Evolutionary conservation across 2,329 filamentous ascomycete genomes (phyloP), one percentile per base, ranked within the genome.

Genomic region (Lizonia empirigonia): DNA sequence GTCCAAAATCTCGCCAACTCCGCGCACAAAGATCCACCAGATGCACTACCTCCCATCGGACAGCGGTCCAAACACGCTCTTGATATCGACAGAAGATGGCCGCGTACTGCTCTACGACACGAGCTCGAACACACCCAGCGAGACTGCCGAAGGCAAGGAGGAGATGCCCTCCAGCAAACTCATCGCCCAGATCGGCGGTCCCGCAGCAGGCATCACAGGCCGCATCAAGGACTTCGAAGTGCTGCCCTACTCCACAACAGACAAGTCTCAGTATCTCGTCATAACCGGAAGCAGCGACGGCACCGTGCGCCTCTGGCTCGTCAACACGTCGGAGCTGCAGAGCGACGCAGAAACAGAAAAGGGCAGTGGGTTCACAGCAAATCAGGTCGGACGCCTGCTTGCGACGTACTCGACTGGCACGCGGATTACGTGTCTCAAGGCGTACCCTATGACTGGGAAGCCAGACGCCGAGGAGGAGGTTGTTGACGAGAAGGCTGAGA

Each of bases 171-270:
- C 84, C 64, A 79, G 77, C 45, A 71, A 73, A 35, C 69, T 88
- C 15, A 69, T 94, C 10, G 90, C 85, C n/a, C 84, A 92, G 63
- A 71, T 97, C 9, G 93, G 92, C 32, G 92, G 92, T 10, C 85
- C 83, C 59, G 80, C 83, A 23, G 81, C 80, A 2, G 87, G 86
- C 0, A 81, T 94, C 40, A 75, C 77, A 2, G 82, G 85, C 9
- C 85, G 94, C 42, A 86, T 97, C 72, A 99, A 97, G 76, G 92
- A 96, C 68, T 97, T 97, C 72, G 82, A 85, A 52, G 75, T 91
- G 26, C 64, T 94, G 39, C 68, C 73, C 10, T 52, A 80, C 2
- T 66, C 74, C 41, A 65, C 71, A 33, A 65, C 70, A 18, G 70
- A 76, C 56, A 59, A 73, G 50, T 65, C 73, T 49, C 73, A 63